Evolutionary conservation across 2,329 filamentous ascomycete species (phyloP).

Genomic region (Rutstroemia sydowiana): DNA sequence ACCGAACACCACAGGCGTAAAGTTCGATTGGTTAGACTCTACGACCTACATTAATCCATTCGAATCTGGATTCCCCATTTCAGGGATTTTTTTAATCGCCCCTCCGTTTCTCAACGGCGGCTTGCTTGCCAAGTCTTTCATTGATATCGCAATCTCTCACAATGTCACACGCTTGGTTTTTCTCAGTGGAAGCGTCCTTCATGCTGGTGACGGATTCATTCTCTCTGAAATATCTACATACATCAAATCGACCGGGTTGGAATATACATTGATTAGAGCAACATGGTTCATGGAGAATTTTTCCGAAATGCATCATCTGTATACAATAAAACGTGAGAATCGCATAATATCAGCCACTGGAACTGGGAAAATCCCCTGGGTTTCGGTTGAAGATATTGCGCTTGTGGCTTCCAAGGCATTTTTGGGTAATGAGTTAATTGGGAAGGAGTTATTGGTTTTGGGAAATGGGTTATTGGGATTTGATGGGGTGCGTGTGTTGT

Average conservation of each 20-base stretch:
- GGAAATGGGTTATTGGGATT: not conserved
- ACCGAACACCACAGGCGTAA: slow-evolving; percentile 20
- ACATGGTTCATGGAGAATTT: slow-evolving; percentile 47
- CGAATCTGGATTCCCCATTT: slow-evolving; percentile 20
- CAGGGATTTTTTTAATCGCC: slow-evolving; percentile 36
- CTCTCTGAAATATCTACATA: slow-evolving; percentile 35
- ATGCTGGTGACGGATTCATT: slow-evolving; percentile 31
- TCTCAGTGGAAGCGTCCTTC: slow-evolving; percentile 33
- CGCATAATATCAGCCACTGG: slow-evolving; percentile 38
- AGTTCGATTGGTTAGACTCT: slow-evolving; percentile 40
- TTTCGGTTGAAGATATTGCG: not conserved
- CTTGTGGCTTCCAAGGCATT: not conserved
- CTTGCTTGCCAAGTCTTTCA: slow-evolving; percentile 34
- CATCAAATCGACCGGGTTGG: slow-evolving; percentile 31
- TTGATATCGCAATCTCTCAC: slow-evolving; percentile 34
- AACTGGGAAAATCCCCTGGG: not conserved
- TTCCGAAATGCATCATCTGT: slow-evolving; percentile 27
- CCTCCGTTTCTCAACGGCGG: slow-evolving; percentile 31
- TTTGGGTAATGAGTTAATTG: not conserved
- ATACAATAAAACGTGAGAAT: slow-evolving; percentile 33
- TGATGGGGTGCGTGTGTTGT: not conserved
- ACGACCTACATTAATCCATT: slow-evolving; percentile 35
- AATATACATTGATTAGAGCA: slow-evolving; percentile 38
- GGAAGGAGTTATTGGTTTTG: not conserved
- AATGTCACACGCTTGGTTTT: slow-evolving; percentile 40